Evolutionary conservation across 306 rosid genomes (phyloP).

Genomic region (Quercus engelmannii): DNA sequence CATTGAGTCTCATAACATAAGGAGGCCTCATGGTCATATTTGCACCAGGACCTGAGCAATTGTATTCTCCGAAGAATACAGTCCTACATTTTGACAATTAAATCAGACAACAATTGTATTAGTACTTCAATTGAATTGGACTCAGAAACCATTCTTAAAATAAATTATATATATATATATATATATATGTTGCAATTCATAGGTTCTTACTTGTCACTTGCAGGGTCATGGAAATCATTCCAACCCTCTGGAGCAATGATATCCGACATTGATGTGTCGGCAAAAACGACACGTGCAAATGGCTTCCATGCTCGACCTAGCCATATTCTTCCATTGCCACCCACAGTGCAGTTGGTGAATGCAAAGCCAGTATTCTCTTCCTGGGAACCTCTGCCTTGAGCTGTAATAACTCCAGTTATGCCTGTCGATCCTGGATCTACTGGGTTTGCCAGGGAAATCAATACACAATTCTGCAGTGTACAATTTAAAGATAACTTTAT

Average conservation of each 20-base stretch:
- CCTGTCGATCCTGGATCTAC: slow-evolving; percentile 37
- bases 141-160: no score
- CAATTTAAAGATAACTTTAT: not conserved
- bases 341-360: slow-evolving; percentile 64
- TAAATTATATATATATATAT: no score
- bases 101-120: not conserved
- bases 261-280: slow-evolving; percentile 63
- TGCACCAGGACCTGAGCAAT: slow-evolving; percentile 70
- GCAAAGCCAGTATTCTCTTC: slow-evolving; percentile 76
- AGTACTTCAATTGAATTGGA: no score
- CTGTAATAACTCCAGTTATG: slow-evolving; percentile 71
- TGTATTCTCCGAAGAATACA: slow-evolving; percentile 77
- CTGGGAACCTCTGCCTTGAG: slow-evolving; percentile 69
- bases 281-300: slow-evolving; percentile 71
- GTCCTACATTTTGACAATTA: slow-evolving; percentile 43
- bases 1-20: slow-evolving; percentile 62
- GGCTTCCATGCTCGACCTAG: slow-evolving; percentile 95
- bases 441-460: slow-evolving; percentile 75
- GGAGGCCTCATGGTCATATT: slow-evolving; percentile 42
- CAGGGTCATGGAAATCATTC: slow-evolving; percentile 82
- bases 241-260: slow-evolving; percentile 92
- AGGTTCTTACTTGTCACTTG: slow-evolving; percentile 70
- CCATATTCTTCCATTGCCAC: slow-evolving; percentile 84
- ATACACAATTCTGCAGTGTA: slow-evolving; percentile 48
- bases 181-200: no score